A percentile compares a stretch with the other conserved stretches of the same genome.
Evolutionary conservation across 2,329 filamentous ascomycete species (phyloP).

Genomic region (Iodosphaeria phyllophila): DNA sequence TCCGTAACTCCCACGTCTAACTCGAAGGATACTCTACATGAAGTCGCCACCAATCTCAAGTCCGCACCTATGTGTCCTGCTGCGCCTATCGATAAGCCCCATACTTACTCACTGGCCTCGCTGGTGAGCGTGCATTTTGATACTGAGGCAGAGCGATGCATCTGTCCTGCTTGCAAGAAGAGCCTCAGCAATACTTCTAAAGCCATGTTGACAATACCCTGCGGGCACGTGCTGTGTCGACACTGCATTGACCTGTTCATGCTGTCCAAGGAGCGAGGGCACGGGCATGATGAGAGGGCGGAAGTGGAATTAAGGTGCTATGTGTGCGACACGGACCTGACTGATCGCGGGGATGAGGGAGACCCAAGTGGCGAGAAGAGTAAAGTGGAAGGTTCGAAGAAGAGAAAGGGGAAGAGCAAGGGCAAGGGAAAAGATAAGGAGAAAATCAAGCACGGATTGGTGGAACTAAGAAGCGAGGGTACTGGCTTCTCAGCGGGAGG

Average conservation of each 20-base stretch:
- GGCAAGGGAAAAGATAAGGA: conserved; percentile 23
- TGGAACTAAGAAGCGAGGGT: conserved; percentile 68
- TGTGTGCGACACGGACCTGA: conserved; percentile 71
- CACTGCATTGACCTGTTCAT: conserved; percentile 75
- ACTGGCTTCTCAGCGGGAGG: conserved; percentile 89
- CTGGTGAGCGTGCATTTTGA: conserved; percentile 63
- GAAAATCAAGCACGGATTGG: conserved; percentile 49
- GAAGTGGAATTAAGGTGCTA: conserved; percentile 44
- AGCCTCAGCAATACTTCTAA: conserved; percentile 64
- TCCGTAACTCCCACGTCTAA: conserved; percentile 57
- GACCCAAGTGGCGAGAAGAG: conserved; percentile 23
- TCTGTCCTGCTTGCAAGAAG: conserved; percentile 79
- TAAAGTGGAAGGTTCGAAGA: no score
- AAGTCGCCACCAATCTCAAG: conserved; percentile 43
- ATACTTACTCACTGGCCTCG: conserved; percentile 60
- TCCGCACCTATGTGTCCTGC: conserved; percentile 58
- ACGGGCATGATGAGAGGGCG: conserved; percentile 26
- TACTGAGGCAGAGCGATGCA: conserved; percentile 39
- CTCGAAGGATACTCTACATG: conserved; percentile 34
- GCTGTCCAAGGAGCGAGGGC: no score
- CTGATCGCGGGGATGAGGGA: conserved; percentile 16
- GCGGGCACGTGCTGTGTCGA: conserved; percentile 81
- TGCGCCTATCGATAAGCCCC: conserved; percentile 44
- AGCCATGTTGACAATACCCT: conserved; percentile 69
- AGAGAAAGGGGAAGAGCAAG: conserved; percentile 12